phyloP scores from a whole-genome alignment of 768 basidiomycete genomes.

The Kondoa malvinella region DNA sequence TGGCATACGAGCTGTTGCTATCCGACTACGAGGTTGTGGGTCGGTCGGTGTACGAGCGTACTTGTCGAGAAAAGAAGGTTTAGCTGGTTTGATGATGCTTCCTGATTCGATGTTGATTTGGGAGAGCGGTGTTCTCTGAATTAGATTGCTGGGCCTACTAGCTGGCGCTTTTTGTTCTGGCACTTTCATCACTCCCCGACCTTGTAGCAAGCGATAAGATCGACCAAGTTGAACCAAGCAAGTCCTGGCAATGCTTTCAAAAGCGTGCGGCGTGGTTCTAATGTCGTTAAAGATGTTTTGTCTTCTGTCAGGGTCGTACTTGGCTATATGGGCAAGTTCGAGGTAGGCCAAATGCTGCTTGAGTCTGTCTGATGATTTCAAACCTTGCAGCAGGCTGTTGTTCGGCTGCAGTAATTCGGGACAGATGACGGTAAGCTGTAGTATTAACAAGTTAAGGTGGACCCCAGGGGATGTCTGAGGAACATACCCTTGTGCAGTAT shows the following conservation, averaged over 20 bases:
- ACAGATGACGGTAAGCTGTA: conserved; percentile 19
- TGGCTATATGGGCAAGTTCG: conserved; percentile 19
- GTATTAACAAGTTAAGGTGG: not conserved
- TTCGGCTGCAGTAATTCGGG: conserved; percentile 18
- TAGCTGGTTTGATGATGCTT: conserved; percentile 14
- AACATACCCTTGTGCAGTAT: not conserved
- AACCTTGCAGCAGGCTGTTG: conserved; percentile 17
- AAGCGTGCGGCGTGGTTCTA: conserved; percentile 4
- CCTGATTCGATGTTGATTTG: conserved; percentile 2
- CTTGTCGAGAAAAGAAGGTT: conserved; percentile 20
- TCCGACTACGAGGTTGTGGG: not conserved
- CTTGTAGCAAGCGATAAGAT: conserved; percentile 20
- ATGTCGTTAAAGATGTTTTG: conserved; percentile 23
- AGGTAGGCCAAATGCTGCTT: conserved; percentile 21
- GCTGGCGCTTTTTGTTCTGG: not conserved
- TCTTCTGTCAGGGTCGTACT: conserved; percentile 10
- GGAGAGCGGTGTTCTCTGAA: not conserved
- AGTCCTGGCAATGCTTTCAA: conserved; percentile 13
- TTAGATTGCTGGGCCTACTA: not conserved
- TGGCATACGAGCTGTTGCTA: not conserved
- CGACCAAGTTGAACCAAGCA: conserved; percentile 20
- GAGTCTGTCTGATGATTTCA: conserved; percentile 8
- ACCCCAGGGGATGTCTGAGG: not conserved
- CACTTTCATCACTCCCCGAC: conserved; percentile 1
- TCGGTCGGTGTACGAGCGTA: conserved; percentile 9